phyloP scores from a whole-genome alignment of 2,329 filamentous ascomycete species.

The Fusarium sp. region DNA sequence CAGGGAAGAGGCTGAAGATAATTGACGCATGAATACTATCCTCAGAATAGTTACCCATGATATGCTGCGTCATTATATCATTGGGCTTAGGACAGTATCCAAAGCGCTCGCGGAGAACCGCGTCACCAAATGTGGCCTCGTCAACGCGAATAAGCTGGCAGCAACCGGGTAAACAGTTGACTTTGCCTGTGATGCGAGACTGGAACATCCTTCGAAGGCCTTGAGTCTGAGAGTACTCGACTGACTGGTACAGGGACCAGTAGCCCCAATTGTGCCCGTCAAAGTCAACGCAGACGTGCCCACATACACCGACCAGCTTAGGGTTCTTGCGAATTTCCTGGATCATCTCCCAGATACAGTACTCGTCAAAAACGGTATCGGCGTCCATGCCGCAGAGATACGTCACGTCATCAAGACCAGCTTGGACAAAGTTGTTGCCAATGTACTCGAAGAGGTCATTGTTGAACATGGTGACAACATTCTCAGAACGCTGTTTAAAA shows the following conservation, averaged over 20 bases:
- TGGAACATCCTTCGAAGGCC: slow-evolving; percentile 65
- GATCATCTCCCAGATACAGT: slow-evolving; percentile 63
- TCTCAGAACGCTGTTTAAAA: slow-evolving; percentile 61
- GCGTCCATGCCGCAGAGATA: slow-evolving; percentile 65
- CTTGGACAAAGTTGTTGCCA: slow-evolving; percentile 56
- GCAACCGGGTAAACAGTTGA: slow-evolving; percentile 65
- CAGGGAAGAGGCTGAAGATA: slow-evolving; percentile 63
- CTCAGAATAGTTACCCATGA: slow-evolving; percentile 65
- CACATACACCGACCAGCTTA: slow-evolving; percentile 63
- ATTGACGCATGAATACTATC: slow-evolving; percentile 66
- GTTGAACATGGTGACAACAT: slow-evolving; percentile 63
- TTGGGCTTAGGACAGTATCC: slow-evolving; percentile 66
- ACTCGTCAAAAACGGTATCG: slow-evolving; percentile 63
- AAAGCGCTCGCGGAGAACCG: slow-evolving; percentile 62
- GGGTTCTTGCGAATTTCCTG: slow-evolving; percentile 60
- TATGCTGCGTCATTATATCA: slow-evolving; percentile 64
- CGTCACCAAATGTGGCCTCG: slow-evolving; percentile 64
- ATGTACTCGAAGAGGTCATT: slow-evolving; percentile 61
- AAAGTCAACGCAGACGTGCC: slow-evolving; percentile 65
- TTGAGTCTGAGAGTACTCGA: slow-evolving; percentile 65
- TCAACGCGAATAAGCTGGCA: slow-evolving; percentile 67
- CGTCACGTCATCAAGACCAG: slow-evolving; percentile 58
- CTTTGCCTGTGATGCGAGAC: slow-evolving; percentile 64
- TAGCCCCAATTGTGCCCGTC: slow-evolving; percentile 58
- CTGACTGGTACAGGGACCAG: slow-evolving; percentile 64